Evolutionary conservation across 2,329 filamentous ascomycete species (phyloP), one percentile per base, ranked within the genome.

Genomic region (Colletotrichum tropicicola): DNA sequence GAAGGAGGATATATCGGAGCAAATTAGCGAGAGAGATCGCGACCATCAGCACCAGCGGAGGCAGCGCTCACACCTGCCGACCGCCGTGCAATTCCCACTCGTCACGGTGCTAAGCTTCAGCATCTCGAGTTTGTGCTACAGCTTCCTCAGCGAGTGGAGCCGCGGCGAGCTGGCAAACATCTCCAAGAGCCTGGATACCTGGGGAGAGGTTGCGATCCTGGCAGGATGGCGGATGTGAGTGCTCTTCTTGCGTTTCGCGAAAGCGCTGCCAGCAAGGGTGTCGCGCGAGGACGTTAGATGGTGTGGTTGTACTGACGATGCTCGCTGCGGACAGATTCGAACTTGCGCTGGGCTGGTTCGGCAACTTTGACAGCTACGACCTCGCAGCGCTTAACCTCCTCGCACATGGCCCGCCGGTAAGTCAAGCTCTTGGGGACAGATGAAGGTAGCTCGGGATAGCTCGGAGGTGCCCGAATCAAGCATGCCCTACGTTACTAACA

Each of bases 361-460:
- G 89, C 44, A 84, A 89, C 68, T 92, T 91, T 74, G 93, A 97
- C 76, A 89, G 91, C 78, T 84, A 88, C 74, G 91, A 93, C 75
- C 81, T 91, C 53, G 86, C 86, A 10, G 84, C 87, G 48, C 80
- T 93, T 73, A 87, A 87, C 63, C 75, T 93, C 66, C 82, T 98
- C 43, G 90, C 91, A 59, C 89, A 93, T 77, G 87, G 91, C 19
- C 95, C 94, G 44, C 87, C 88, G 71, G 87, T 90, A 75, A 78
- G 86, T 79, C 25, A 4, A 13, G 25, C 12, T 15, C 37, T 58
- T 37, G 32, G 15, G 25, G 32, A 30, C 25, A 17, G 5, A 27
- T 28, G 23, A 63, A 27, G 35, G 47, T 25, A 28, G 23, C 37
- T 17, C 25, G 10, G 27, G 35, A 52, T 25, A 28, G 23, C 37